A percentile compares a stretch with the other conserved stretches of the same genome.
phyloP scores from a whole-genome alignment of 1,139 yeast species.

The Hyphopichia pseudoburtonii region DNA sequence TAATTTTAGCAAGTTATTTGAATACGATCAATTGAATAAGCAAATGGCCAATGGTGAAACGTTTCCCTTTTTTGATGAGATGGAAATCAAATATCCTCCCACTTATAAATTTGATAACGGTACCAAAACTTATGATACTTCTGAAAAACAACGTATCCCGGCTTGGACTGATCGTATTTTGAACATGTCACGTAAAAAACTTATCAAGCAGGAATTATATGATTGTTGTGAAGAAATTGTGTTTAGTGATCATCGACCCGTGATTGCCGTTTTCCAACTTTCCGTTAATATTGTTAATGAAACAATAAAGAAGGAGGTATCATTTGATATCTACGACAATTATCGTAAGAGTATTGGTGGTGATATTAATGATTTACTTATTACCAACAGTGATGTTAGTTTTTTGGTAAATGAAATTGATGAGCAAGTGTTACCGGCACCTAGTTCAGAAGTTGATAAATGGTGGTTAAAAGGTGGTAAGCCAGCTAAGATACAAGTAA shows the following conservation, averaged over 20 bases:
- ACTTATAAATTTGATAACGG: constrained; percentile 93
- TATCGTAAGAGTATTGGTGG: constrained; percentile 47
- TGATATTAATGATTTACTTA: constrained; percentile 43
- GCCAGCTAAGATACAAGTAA: constrained; percentile 64
- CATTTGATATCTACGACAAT: constrained; percentile 58
- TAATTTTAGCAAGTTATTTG: constrained; percentile 56
- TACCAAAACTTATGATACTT: constrained; percentile 70
- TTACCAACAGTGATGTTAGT: constrained; percentile 27
- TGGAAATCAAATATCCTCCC: constrained; percentile 75
- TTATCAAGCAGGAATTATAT: constrained; percentile 64
- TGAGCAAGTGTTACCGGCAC: constrained; percentile 66
- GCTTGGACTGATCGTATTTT: constrained; percentile 94
- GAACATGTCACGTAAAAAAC: constrained; percentile 45
- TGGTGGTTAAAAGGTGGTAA: constrained; percentile 93
- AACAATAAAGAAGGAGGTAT: constrained; percentile 53
- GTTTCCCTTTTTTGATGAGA: constrained; percentile 69
- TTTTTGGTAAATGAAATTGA: constrained; percentile 27
- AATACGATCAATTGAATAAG: constrained; percentile 70
- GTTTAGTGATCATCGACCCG: constrained; percentile 95
- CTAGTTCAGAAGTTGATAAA: constrained; percentile 74
- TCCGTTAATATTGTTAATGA: constrained; percentile 72
- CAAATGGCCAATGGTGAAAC: constrained; percentile 73
- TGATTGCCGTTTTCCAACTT: constrained; percentile 73
- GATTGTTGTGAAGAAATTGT: constrained; percentile 57
- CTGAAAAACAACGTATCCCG: constrained; percentile 91